Percentiles rank a stretch among this genome's conserved stretches.
Evolutionary conservation across 768 basidiomycete species (phyloP).

Genomic region (Crepidotus variabilis): DNA sequence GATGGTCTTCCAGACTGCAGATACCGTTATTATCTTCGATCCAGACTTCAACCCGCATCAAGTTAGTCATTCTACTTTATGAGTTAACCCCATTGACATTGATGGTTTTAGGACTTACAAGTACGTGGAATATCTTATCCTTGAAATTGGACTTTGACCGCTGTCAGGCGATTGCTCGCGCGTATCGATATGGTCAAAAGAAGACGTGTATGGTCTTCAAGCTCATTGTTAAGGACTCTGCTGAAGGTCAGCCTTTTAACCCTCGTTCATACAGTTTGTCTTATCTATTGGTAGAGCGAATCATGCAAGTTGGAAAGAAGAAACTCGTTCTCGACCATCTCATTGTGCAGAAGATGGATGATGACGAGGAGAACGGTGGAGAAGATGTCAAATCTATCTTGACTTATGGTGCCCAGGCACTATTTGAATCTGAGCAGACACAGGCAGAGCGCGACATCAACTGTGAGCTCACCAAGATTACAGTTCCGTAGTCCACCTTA

Average conservation of each 20-base stretch:
- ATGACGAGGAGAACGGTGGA: slow-evolving; percentile 65
- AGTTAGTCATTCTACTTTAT: slow-evolving; percentile 36
- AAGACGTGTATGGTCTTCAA: slow-evolving; percentile 96
- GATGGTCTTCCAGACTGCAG: slow-evolving; percentile 64
- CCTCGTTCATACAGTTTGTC: slow-evolving; percentile 5
- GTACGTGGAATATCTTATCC: slow-evolving; percentile 35
- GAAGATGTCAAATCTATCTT: slow-evolving; percentile 89
- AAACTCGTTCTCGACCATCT: slow-evolving; percentile 93
- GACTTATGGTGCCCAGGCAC: slow-evolving; percentile 80
- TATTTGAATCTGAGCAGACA: slow-evolving; percentile 64
- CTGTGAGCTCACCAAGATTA: slow-evolving; percentile 40
- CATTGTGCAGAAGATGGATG: slow-evolving; percentile 95
- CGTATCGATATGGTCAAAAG: slow-evolving; percentile 92
- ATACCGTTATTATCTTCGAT: slow-evolving; percentile 91
- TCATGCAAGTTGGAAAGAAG: slow-evolving; percentile 91
- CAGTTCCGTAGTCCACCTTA: not conserved
- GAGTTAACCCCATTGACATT: not conserved
- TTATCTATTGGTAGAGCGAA: slow-evolving; percentile 57
- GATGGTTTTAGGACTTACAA: slow-evolving; percentile 67
- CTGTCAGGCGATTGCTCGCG: slow-evolving; percentile 84
- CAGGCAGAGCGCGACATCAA: slow-evolving; percentile 56
- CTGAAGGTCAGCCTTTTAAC: slow-evolving; percentile 57
- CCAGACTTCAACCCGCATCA: slow-evolving; percentile 99
- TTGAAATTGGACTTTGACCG: not conserved
- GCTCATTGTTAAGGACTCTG: slow-evolving; percentile 91